These are phyloP conservation scores for Saccharomycopsis sp. DNA, from an alignment of 805 yeast species.

Conservation along the genomic window DNA sequence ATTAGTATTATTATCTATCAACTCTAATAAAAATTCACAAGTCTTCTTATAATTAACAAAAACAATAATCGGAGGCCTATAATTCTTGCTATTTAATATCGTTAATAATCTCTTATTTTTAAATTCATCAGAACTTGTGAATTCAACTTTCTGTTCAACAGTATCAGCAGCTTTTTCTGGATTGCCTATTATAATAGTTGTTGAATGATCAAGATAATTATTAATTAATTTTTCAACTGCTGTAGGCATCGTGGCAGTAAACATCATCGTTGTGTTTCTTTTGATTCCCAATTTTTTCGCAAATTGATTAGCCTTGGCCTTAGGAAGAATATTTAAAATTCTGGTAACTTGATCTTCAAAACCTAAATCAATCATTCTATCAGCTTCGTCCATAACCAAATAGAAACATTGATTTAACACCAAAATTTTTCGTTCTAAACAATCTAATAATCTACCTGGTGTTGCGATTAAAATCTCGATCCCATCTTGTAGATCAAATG, in stretches of 20 bases:
- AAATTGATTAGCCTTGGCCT: slow-evolving; percentile 20
- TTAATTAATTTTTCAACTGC: slow-evolving; percentile 59
- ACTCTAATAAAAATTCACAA: slow-evolving; percentile 60
- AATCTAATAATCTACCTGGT: slow-evolving; percentile 86
- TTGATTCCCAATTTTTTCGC: slow-evolving; percentile 9
- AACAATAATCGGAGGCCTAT: slow-evolving; percentile 58
- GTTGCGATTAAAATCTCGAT: slow-evolving; percentile 86
- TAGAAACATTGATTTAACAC: slow-evolving; percentile 55
- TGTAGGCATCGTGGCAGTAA: slow-evolving; percentile 87
- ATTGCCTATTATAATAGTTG: slow-evolving; percentile 59
- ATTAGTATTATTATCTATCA: slow-evolving; percentile 37
- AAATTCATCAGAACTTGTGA: slow-evolving; percentile 37
- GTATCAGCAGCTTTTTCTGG: slow-evolving; percentile 59
- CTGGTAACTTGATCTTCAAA: slow-evolving; percentile 73
- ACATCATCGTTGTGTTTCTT: slow-evolving; percentile 72
- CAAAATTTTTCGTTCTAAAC: slow-evolving; percentile 60
- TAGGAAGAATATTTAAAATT: slow-evolving; percentile 51
- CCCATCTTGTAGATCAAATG: slow-evolving; percentile 49
- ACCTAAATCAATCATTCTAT: slow-evolving; percentile 92
- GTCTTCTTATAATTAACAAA: slow-evolving; percentile 73
- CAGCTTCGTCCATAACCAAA: slow-evolving; percentile 88
- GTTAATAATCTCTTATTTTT: slow-evolving; percentile 38
- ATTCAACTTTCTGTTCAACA: slow-evolving; percentile 63
- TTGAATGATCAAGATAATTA: slow-evolving; percentile 57
- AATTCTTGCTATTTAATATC: slow-evolving; percentile 30